Conservation (phyloP, 495 filamentous ascomycete genomes). For the Aspergillus conjunctus region DNA sequence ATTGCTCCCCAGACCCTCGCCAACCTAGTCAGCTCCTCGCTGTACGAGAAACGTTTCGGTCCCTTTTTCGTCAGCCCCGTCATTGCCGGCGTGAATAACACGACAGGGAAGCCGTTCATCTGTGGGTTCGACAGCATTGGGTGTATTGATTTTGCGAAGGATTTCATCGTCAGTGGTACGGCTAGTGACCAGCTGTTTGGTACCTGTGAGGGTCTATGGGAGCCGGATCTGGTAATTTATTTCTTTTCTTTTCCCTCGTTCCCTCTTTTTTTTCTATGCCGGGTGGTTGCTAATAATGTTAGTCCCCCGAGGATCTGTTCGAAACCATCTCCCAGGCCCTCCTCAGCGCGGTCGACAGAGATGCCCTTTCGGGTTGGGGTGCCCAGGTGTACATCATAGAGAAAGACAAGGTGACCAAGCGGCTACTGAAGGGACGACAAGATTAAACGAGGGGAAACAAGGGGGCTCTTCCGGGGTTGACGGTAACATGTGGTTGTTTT, state of each 20-base stretch:
- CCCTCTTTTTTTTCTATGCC: neutral
- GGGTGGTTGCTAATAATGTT: neutral
- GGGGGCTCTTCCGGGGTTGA: conserved; percentile 2
- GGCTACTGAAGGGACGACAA: conserved; percentile 89
- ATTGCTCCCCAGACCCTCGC: conserved; percentile 94
- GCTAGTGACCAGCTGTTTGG: conserved; percentile 97
- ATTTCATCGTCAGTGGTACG: conserved; percentile 97
- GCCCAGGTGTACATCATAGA: conserved; percentile 99
- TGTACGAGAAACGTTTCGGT: conserved; percentile 96
- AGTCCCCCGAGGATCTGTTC: conserved; percentile 93
- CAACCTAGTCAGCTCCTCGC: conserved; percentile 83
- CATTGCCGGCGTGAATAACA: conserved; percentile 89
- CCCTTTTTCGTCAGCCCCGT: conserved; percentile 95
- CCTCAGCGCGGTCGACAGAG: conserved; percentile 91
- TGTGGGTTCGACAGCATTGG: conserved; percentile 99
- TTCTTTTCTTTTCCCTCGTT: neutral
- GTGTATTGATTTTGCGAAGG: conserved; percentile 98
- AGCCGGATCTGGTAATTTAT: conserved; percentile 79
- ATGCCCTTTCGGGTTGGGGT: conserved; percentile 96
- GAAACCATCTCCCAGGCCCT: conserved; percentile 98
- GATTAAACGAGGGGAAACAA: conserved; percentile 48
- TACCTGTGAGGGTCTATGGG: conserved; percentile 98
- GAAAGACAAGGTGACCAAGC: conserved; percentile 99
- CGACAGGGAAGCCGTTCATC: conserved; percentile 91
- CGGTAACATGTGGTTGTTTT: conserved; percentile 4